Evolutionary conservation across 2,329 filamentous ascomycete genomes (phyloP).

Genomic region (Penicillium paneum): DNA sequence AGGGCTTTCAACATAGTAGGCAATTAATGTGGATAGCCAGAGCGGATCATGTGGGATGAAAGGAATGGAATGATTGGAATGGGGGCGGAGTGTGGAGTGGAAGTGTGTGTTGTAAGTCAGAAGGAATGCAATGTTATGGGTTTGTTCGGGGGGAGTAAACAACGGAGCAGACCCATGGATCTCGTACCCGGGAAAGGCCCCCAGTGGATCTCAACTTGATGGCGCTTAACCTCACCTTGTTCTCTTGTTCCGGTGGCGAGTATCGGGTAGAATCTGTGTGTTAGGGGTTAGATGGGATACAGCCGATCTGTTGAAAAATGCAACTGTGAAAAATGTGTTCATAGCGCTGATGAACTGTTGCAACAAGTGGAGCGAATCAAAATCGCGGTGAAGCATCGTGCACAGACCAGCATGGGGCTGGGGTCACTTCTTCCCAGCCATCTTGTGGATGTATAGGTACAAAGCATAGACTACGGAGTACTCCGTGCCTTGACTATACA

Average conservation of each 20-base stretch:
- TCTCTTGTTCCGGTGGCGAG: not conserved
- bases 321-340: conserved; percentile 5
- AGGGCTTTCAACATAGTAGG: conserved; percentile 41
- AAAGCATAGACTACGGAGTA: not conserved
- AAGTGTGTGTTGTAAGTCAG: conserved; percentile 2
- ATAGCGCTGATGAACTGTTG: conserved; percentile 17
- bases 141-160: conserved; percentile 24
- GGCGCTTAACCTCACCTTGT: not conserved
- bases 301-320: conserved; percentile 1
- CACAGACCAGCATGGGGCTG: conserved; percentile 19
- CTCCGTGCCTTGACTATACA: not conserved
- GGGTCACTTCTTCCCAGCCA: conserved; percentile 7
- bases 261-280: not conserved
- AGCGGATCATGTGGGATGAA: conserved; percentile 29
- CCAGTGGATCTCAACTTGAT: conserved; percentile 1
- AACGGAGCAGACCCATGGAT: conserved; percentile 13
- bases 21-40: conserved; percentile 27
- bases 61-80: conserved; percentile 14
- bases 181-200: conserved; percentile 2
- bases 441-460: too few species aligned
- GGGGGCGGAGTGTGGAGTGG: conserved; percentile 1
- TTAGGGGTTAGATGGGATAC: not conserved
- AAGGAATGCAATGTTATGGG: conserved; percentile 19
- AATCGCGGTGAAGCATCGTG: conserved; percentile 26
- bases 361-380: conserved; percentile 27